Evolutionary conservation across 2,329 filamentous ascomycete genomes (phyloP).

Genomic region (Cladosporium cucumerinum): DNA sequence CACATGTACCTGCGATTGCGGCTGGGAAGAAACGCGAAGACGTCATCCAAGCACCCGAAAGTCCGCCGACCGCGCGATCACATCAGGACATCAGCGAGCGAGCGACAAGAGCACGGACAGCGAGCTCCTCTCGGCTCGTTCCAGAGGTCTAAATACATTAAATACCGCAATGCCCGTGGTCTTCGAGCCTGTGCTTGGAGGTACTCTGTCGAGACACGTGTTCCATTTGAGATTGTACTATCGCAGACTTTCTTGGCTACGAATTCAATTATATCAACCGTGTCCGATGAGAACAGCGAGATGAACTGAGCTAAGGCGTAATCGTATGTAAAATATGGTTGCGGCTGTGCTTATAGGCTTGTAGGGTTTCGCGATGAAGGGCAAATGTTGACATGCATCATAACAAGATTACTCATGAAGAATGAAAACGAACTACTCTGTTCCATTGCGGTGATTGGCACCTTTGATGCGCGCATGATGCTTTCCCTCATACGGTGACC

Average conservation of each 20-base stretch:
- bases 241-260: neutral
- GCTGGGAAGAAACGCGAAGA: neutral
- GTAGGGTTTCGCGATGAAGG: neutral
- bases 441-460: neutral
- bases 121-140: neutral
- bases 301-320: neutral
- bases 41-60: slow-evolving; percentile 4
- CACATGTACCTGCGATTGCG: neutral
- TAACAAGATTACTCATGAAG: neutral
- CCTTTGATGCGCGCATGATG: neutral
- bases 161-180: neutral
- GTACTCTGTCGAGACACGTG: neutral
- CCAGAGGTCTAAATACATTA: neutral
- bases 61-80: neutral
- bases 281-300: neutral
- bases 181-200: neutral
- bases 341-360: neutral
- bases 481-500: neutral
- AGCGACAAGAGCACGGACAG: neutral
- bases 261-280: neutral
- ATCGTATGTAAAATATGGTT: neutral
- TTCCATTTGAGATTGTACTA: neutral
- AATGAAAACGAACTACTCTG: neutral
- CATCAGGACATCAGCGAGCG: neutral
- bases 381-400: neutral